phyloP scores from a whole-genome alignment of 2,329 filamentous ascomycete species.

The Magnaporthiopsis incrustans region DNA sequence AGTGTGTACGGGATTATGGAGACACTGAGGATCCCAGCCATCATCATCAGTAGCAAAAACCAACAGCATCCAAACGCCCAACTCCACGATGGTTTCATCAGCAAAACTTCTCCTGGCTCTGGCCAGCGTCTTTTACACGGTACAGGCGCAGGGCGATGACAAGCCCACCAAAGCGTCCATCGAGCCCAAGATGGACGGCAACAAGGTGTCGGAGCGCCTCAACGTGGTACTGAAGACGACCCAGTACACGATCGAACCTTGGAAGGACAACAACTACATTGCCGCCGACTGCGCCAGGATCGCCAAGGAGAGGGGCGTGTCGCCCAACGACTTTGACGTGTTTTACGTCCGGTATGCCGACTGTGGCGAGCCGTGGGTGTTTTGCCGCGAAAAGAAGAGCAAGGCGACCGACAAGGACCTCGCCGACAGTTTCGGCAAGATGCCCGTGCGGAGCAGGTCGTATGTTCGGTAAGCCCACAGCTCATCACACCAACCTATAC shows the following conservation, averaged over 20 bases:
- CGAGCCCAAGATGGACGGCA: conserved; percentile 1
- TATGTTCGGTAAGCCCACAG: not conserved
- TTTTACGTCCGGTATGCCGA: conserved; percentile 2
- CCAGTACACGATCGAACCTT: conserved; percentile 1
- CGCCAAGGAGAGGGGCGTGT: not conserved
- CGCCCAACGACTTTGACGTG: not conserved
- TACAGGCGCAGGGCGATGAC: not conserved
- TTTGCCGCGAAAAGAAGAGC: conserved; percentile 1
- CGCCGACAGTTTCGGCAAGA: not conserved
- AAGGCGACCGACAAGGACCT: conserved; percentile 1
- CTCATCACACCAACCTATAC: no score
- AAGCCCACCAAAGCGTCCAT: conserved; percentile 1
- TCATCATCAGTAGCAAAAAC: not conserved
- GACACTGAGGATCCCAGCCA: not conserved
- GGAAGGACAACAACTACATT: conserved; percentile 3
- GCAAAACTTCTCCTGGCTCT: not conserved
- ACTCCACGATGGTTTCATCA: not conserved
- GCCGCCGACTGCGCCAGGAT: not conserved
- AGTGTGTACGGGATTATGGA: not conserved
- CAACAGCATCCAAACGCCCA: not conserved
- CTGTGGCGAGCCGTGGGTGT: conserved; percentile 3
- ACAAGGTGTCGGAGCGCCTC: not conserved
- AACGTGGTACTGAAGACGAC: not conserved
- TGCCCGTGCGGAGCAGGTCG: conserved; percentile 3
- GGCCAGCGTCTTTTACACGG: not conserved